Percentiles rank a stretch among this genome's conserved stretches.
phyloP scores from a whole-genome alignment of 1,139 yeast genomes.

The Barnettozyma hawaiiensis region DNA sequence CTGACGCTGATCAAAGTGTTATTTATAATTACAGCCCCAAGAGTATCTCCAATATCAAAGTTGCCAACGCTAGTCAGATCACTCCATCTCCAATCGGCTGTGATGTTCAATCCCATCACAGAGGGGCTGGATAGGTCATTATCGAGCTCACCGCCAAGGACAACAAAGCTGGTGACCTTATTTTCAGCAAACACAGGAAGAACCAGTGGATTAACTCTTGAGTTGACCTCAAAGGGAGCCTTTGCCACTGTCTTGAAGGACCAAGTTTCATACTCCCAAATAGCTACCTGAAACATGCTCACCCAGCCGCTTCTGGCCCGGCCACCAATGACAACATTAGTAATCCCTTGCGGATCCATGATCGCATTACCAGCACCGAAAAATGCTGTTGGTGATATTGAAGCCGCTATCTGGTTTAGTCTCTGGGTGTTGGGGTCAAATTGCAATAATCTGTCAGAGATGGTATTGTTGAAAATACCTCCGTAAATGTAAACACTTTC shows the following conservation, averaged over 20 bases:
- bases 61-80: conserved; percentile 16
- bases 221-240: conserved; percentile 33
- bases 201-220: conserved; percentile 42
- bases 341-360: conserved; percentile 27
- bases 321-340: conserved; percentile 50
- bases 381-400: conserved; percentile 47
- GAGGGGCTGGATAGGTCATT: conserved; percentile 37
- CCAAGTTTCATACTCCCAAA: conserved; percentile 59
- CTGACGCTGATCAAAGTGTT: conserved; percentile 34
- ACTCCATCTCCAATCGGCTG: conserved; percentile 42
- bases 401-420: conserved; percentile 34
- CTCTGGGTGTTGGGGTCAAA: conserved; percentile 29
- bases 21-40: conserved; percentile 37
- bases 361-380: conserved; percentile 38
- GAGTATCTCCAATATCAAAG: conserved; percentile 23
- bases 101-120: conserved; percentile 34
- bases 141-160: conserved; percentile 37
- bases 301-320: conserved; percentile 51
- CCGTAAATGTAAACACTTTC: conserved; percentile 44
- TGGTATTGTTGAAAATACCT: conserved; percentile 30
- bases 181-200: conserved; percentile 36
- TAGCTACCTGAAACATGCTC: conserved; percentile 52
- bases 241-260: conserved; percentile 38
- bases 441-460: conserved; percentile 36
- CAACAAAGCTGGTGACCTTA: conserved; percentile 23